Conservation (phyloP, 176 grass and related monocot genomes). For the Bolboschoenus planiculmis region DNA sequence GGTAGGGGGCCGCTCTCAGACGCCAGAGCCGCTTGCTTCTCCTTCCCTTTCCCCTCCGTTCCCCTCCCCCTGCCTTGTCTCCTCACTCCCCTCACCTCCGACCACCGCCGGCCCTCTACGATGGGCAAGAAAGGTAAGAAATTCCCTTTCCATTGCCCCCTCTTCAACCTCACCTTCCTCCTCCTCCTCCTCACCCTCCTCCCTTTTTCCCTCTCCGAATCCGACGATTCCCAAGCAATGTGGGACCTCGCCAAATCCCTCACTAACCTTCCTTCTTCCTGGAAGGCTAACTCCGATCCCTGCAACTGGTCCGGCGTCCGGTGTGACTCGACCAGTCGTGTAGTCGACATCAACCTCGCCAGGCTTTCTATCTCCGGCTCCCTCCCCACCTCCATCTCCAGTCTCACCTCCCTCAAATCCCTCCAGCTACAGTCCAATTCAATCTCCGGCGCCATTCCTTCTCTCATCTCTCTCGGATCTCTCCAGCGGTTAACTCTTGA, state of each 20-base stretch:
- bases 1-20: background rate
- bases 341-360: conserved; percentile 52
- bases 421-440: conserved; percentile 58
- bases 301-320: conserved; percentile 39
- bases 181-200: background rate
- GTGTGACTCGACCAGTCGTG: conserved; percentile 36
- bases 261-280: conserved; percentile 30
- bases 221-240: conserved; percentile 46
- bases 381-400: conserved; percentile 40
- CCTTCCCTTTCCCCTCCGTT: background rate
- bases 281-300: conserved; percentile 28
- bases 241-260: conserved; percentile 44
- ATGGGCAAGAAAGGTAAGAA: conserved; percentile 38
- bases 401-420: conserved; percentile 41
- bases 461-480: conserved; percentile 34
- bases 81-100: conserved; percentile 9
- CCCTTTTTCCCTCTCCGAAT: conserved; percentile 21
- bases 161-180: background rate
- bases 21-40: background rate
- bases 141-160: conserved; percentile 12
- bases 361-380: conserved; percentile 30
- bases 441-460: conserved; percentile 43
- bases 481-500: conserved; percentile 46
- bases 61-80: background rate
- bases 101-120: conserved; percentile 8